Evolutionary conservation across 495 filamentous ascomycete species (phyloP).

Genomic region (Lasiosphaeria hispida): DNA sequence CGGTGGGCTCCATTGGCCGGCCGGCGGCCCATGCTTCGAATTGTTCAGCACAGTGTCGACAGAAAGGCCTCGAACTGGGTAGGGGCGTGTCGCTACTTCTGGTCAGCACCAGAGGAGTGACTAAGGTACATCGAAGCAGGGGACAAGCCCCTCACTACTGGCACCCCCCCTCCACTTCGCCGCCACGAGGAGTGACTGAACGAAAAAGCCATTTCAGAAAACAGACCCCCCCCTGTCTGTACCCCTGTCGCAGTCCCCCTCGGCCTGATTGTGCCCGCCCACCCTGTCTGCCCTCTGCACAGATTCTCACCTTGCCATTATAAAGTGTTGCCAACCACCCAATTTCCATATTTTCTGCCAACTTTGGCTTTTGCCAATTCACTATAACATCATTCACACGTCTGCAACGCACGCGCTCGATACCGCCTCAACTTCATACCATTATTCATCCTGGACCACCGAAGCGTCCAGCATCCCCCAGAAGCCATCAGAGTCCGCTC

Average conservation of each 20-base stretch:
- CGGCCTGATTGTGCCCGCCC: conserved; percentile 16
- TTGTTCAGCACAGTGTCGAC: conserved; percentile 12
- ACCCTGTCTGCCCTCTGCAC: conserved; percentile 5
- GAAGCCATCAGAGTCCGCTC: conserved; percentile 30
- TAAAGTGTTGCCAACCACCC: conserved; percentile 21
- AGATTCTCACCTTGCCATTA: conserved; percentile 19
- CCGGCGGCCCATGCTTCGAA: not conserved
- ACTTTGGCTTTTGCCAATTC: conserved; percentile 27
- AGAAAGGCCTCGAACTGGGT: conserved; percentile 4
- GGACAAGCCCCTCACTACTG: not conserved
- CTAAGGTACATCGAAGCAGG: conserved; percentile 16
- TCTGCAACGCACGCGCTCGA: conserved; percentile 21
- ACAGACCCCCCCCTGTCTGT: conserved; percentile 5
- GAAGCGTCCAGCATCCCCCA: conserved; percentile 31
- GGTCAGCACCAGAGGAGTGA: conserved; percentile 10
- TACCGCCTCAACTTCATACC: conserved; percentile 19
- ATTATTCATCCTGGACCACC: conserved; percentile 29
- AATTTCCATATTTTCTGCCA: conserved; percentile 16
- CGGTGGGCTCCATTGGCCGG: not conserved
- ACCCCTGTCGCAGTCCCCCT: not conserved
- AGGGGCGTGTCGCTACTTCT: conserved; percentile 15
- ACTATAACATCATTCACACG: not conserved
- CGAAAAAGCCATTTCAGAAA: conserved; percentile 10
- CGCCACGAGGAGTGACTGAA: conserved; percentile 14
- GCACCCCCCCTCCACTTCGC: conserved; percentile 23